Evolutionary conservation across 148 eudicot genomes (phyloP), one percentile per base, ranked within the genome.

Genomic region (Mesembryanthemum crystallinum): DNA sequence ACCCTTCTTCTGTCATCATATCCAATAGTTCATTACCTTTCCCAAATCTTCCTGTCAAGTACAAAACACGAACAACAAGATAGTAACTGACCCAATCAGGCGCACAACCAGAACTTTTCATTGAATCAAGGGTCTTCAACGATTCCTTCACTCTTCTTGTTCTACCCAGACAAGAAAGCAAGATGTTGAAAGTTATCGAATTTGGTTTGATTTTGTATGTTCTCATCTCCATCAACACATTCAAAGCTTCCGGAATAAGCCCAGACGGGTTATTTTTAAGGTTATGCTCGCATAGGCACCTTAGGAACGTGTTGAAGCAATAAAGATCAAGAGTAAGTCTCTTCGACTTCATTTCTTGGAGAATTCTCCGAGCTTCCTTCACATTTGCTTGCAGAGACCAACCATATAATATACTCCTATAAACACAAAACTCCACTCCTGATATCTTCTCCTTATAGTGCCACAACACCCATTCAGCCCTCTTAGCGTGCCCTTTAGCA

Each of bases 151-250:
- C 88, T 71, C 92, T 76, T 72, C 87, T 78, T 21, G 86, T 55
- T 76, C 81, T 89, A 52, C 87, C 83, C 59, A 89, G 73, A 77
- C 89, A 83, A 64, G 88, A 89, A 59, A 89, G 86, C 73, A 89
- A 42, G 72, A 85, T 75, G 58, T 89, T 89, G 74, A 83, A 89
- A 76, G 83, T 85, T 29, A 87, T 55, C 27, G 88, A 82, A 64
- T 80, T 89, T 30, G 92, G 92, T 18, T 33, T 30, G 14, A 85
- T 68, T 66, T 73, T 77, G 76, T 83, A 85, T 2, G 90, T 80
- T 73, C 83, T 87, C 88, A 89, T 89, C 71, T 89, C 90, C 77
- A 89, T 82, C 75, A 89, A 78, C 73, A 87, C 90, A 69, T 89
- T 89, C 73, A 87, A 73, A 78, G 88, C 87, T 79, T 87, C 88